Percentiles rank a stretch among this genome's conserved stretches.
phyloP scores from a whole-genome alignment of 768 basidiomycete species.

The Paxillus rubicundulus region DNA sequence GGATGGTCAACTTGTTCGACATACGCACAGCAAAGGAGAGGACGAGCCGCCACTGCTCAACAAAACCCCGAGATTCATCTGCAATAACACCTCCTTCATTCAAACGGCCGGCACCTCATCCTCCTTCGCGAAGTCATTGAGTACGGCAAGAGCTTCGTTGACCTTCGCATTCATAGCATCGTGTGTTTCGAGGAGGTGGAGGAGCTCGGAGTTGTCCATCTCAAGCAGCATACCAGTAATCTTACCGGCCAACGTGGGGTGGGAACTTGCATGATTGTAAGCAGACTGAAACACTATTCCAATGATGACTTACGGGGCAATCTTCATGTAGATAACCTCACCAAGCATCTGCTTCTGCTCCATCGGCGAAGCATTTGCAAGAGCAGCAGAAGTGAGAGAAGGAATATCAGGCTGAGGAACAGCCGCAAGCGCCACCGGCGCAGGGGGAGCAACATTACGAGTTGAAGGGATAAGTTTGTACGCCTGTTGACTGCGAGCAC shows the following conservation, averaged over 20 bases:
- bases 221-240: constrained; percentile 98
- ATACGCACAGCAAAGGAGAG: constrained; percentile 42
- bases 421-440: constrained; percentile 34
- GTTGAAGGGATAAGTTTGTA: constrained; percentile 36
- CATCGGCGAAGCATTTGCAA: constrained; percentile 57
- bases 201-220: constrained; percentile 95
- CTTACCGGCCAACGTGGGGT: constrained; percentile 96
- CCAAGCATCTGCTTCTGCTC: constrained; percentile 99
- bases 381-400: constrained; percentile 58
- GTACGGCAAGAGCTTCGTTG: constrained; percentile 83
- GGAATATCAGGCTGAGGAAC: constrained; percentile 50
- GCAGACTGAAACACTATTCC: neutral
- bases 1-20: constrained; percentile 35
- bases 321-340: constrained; percentile 93
- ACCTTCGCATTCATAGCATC: constrained; percentile 90
- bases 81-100: constrained; percentile 2
- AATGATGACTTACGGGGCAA: constrained; percentile 57
- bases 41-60: constrained; percentile 48
- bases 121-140: constrained; percentile 75
- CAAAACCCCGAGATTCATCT: constrained; percentile 17
- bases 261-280: constrained; percentile 45
- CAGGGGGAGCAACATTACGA: constrained; percentile 35
- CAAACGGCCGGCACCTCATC: constrained; percentile 18
- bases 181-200: constrained; percentile 79
- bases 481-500: constrained; percentile 32